A percentile compares a stretch with the other conserved stretches of the same genome.
Evolutionary conservation across 306 rosid genomes (phyloP).

Genomic region (Acacia melanoxylon): DNA sequence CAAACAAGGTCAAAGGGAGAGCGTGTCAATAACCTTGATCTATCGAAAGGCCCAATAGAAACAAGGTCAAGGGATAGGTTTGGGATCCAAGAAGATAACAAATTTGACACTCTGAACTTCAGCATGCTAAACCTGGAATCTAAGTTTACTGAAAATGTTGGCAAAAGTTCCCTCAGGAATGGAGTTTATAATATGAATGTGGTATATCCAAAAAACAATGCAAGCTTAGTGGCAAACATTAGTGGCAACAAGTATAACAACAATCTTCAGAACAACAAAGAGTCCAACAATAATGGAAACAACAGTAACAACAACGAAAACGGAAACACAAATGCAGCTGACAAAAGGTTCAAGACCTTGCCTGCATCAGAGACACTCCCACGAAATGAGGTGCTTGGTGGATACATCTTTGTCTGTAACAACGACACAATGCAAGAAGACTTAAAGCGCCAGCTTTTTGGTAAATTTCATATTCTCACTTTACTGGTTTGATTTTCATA

Average conservation of each 20-base stretch:
- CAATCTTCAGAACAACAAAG: conserved; percentile 70
- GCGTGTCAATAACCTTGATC: conserved; percentile 89
- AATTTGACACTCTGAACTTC: conserved; percentile 74
- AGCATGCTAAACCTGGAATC: conserved; percentile 79
- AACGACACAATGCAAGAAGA: conserved; percentile 99
- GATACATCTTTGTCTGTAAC: conserved; percentile 97
- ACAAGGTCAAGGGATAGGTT: conserved; percentile 74
- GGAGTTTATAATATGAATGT: conserved; percentile 69
- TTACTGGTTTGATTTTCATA: not conserved
- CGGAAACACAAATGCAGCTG: conserved; percentile 50
- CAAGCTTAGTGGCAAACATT: conserved; percentile 55
- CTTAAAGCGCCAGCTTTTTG: conserved; percentile 91
- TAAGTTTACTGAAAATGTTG: conserved; percentile 56
- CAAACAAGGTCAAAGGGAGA: conserved; percentile 90
- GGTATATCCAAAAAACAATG: conserved; percentile 74
- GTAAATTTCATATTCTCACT: conserved; percentile 37
- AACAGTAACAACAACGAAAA: conserved; percentile 49
- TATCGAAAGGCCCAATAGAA: conserved; percentile 73
- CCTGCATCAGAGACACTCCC: conserved; percentile 98
- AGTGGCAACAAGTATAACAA: conserved; percentile 60
- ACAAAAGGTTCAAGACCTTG: conserved; percentile 97
- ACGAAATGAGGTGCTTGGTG: conserved; percentile 96
- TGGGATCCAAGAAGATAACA: conserved; percentile 93
- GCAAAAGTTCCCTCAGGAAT: conserved; percentile 65
- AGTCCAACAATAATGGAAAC: conserved; percentile 46